phyloP scores from a whole-genome alignment of 108 stramenopile species.

The Chaetoceros tenuissimus region DNA sequence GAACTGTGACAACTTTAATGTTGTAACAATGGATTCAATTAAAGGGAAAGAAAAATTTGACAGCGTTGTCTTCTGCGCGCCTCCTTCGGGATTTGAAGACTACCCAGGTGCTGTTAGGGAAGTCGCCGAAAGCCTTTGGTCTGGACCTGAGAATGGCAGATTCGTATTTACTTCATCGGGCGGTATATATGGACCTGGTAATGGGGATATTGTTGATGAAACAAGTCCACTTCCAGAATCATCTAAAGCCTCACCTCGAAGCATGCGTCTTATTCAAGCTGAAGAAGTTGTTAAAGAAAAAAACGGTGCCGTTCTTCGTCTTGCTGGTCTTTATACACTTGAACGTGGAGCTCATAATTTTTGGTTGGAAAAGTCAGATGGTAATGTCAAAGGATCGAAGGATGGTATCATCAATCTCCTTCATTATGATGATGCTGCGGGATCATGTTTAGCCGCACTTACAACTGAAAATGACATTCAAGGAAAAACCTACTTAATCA shows the following conservation, averaged over 20 bases:
- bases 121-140: slow-evolving; percentile 40
- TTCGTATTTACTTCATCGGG: slow-evolving; percentile 85
- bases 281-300: slow-evolving; percentile 36
- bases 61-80: slow-evolving; percentile 85
- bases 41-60: slow-evolving; percentile 23
- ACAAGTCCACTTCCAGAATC: slow-evolving; percentile 26
- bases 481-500: slow-evolving; percentile 59
- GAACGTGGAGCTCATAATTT: slow-evolving; percentile 82
- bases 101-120: slow-evolving; percentile 55
- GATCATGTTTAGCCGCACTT: slow-evolving; percentile 56
- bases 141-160: slow-evolving; percentile 33
- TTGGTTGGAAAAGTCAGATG: slow-evolving; percentile 55
- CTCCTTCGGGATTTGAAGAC: slow-evolving; percentile 82
- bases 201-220: slow-evolving; percentile 55
- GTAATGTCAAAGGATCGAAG: slow-evolving; percentile 47
- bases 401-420: slow-evolving; percentile 81
- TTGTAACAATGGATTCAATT: slow-evolving; percentile 42
- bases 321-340: slow-evolving; percentile 73
- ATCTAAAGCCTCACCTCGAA: slow-evolving; percentile 31
- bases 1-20: slow-evolving; percentile 20
- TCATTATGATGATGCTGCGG: slow-evolving; percentile 88
- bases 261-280: slow-evolving; percentile 49
- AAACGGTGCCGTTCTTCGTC: slow-evolving; percentile 57
- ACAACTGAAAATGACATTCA: slow-evolving; percentile 28
- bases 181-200: slow-evolving; percentile 38